Evolutionary conservation across 352 stramenopile species (phyloP).

Genomic region (Globisporangium solare): DNA sequence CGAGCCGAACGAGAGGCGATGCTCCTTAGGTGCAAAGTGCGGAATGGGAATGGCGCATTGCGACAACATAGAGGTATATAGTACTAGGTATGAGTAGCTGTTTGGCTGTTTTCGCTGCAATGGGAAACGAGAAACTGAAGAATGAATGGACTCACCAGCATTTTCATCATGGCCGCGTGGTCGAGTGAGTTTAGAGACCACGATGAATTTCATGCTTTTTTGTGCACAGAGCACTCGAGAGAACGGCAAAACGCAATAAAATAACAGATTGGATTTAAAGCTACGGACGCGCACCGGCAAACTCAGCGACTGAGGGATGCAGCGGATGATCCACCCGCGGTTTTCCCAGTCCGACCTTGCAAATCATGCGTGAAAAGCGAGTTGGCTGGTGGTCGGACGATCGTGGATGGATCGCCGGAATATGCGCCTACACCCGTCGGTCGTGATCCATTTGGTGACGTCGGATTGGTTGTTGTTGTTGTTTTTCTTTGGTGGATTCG

Average conservation of each 20-base stretch:
- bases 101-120: neutral
- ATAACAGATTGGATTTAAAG: slow-evolving; percentile 17
- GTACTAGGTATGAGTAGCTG: neutral
- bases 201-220: neutral
- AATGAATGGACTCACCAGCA: too few relatives aligned
- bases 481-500: too few relatives aligned
- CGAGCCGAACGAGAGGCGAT: too few relatives aligned
- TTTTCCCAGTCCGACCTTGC: neutral
- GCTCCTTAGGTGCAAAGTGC: too few relatives aligned
- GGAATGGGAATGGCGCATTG: too few relatives aligned
- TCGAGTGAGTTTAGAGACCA: neutral
- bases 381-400: too few relatives aligned
- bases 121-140: slow-evolving; percentile 1
- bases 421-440: neutral
- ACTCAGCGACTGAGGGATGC: neutral
- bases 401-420: neutral
- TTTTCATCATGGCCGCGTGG: too few relatives aligned
- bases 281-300: slow-evolving; percentile 6
- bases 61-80: neutral
- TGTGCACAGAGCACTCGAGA: neutral
- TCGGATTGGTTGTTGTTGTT: too few relatives aligned
- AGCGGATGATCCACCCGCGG: too few relatives aligned
- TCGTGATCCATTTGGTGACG: neutral
- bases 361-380: neutral
- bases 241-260: slow-evolving; percentile 7